Evolutionary conservation across 108 stramenopile species (phyloP).

Genomic region (Skeletonema tropicum): DNA sequence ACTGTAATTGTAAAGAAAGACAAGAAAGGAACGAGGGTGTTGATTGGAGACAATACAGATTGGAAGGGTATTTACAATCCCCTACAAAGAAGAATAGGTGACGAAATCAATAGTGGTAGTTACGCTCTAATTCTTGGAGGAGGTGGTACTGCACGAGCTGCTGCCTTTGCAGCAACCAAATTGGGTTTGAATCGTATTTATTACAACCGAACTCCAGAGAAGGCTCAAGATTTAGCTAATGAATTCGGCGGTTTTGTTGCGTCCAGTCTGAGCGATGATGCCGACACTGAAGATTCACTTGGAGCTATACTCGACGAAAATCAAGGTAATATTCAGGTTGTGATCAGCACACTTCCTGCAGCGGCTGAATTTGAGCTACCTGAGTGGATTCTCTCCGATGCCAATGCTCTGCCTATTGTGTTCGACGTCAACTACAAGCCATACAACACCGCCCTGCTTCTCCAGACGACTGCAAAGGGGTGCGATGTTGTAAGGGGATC

Average conservation of each 20-base stretch:
- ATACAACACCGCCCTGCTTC: slow-evolving; percentile 85
- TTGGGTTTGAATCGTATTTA: slow-evolving; percentile 88
- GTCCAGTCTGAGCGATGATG: slow-evolving; percentile 56
- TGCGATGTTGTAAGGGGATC: slow-evolving; percentile 92
- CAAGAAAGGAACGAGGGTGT: slow-evolving; percentile 60
- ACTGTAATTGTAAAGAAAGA: slow-evolving; percentile 82
- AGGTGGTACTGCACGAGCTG: slow-evolving; percentile 97
- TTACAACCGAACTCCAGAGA: slow-evolving; percentile 93
- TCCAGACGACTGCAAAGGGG: slow-evolving; percentile 81
- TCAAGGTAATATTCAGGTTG: slow-evolving; percentile 59
- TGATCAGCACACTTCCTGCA: slow-evolving; percentile 94
- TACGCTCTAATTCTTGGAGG: slow-evolving; percentile 93
- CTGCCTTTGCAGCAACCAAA: slow-evolving; percentile 83
- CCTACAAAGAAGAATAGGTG: slow-evolving; percentile 72
- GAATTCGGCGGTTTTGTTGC: slow-evolving; percentile 89
- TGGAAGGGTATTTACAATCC: slow-evolving; percentile 98
- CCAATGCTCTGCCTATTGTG: slow-evolving; percentile 54
- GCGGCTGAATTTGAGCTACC: slow-evolving; percentile 91
- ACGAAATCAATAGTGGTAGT: slow-evolving; percentile 14
- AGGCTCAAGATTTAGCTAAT: slow-evolving; percentile 88
- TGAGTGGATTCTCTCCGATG: slow-evolving; percentile 60
- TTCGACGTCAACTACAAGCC: slow-evolving; percentile 98
- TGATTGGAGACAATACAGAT: slow-evolving; percentile 98
- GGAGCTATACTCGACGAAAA: slow-evolving; percentile 32
- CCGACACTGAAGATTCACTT: slow-evolving; percentile 27